A percentile compares a stretch with the other conserved stretches of the same genome.
Evolutionary conservation across 1,284 basidiomycete species (phyloP).

Genomic region (Fomitopsis pinicola): DNA sequence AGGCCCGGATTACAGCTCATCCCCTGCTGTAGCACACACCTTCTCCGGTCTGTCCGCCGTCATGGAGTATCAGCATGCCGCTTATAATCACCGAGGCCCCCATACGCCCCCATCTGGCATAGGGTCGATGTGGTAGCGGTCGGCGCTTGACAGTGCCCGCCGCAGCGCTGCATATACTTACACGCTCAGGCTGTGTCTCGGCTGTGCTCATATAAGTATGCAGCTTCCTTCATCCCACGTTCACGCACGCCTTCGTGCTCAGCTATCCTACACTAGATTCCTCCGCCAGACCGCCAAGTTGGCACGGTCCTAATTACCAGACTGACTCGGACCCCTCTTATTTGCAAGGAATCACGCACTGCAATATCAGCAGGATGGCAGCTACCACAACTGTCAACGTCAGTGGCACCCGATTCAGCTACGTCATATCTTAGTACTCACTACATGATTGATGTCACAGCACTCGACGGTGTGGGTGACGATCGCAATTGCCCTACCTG

Average conservation of each 20-base stretch:
- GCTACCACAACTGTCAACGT: neutral
- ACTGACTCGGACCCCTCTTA: neutral
- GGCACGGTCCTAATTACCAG: neutral
- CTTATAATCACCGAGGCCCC: too few relatives aligned
- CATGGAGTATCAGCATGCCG: too few relatives aligned
- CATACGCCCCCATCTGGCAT: too few relatives aligned
- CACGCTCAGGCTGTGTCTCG: neutral
- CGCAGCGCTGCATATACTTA: neutral
- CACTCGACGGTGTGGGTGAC: neutral
- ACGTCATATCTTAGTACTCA: neutral
- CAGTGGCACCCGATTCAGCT: neutral
- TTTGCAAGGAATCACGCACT: neutral
- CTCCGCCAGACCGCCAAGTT: neutral
- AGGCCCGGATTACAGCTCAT: too few relatives aligned
- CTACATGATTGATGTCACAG: neutral
- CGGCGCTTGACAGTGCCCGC: neutral
- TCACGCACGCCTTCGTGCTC: neutral
- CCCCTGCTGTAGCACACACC: too few relatives aligned
- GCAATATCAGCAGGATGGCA: too few relatives aligned
- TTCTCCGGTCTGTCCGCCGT: too few relatives aligned
- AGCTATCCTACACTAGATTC: neutral
- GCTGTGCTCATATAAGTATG: neutral
- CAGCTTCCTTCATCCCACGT: neutral
- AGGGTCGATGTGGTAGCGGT: neutral
- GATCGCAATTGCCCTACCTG: neutral